Evolutionary conservation across 129 eudicot genomes (phyloP), one percentile per base, ranked within the genome.

Genomic region (Flaveria ramosissima): DNA sequence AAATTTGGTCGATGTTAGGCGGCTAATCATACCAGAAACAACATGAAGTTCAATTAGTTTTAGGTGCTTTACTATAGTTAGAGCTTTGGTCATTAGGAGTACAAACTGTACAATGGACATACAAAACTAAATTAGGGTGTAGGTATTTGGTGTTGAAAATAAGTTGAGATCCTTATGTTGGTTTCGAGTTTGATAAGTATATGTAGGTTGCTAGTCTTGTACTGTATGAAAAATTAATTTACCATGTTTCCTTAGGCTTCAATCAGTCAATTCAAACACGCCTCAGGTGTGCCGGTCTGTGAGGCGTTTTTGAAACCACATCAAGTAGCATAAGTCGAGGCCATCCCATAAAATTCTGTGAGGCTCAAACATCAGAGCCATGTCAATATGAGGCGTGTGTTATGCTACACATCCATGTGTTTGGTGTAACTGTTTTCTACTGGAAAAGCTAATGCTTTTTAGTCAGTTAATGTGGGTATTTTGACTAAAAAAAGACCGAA

Each of bases 241-340:
- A 27, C 7, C 21, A 66, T 65, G 55, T 52, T 47, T 76, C 64
- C 9, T 77, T 77, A 24, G 69, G 39, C 56, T 43, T 77, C 50
- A 17, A 12, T 43, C 57, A 68, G 59, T 56, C 7, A 51, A 59
- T 57, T 69, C 13, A 30, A 15, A 2, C 1, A 20, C 21, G 8
- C 1, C 1, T 61, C 7, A 13, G 67, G 12, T 8, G 46, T 3
- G 13, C 12, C 46, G 1, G 21, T 32, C 12, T 16, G 0, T 63
- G 21, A 1, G 46, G 20, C 5, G 12, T 15, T 63, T 61, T 30
- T 63, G 17, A 30, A 63, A 63, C 46, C 4, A 7, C 69, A 63
- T 30, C 66, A 23, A 23, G 20, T 63, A 14, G 45, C 46, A 27
- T 63, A 27, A 30, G 46, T 45, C 4, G 13, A 27, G 69, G 23